A percentile compares a stretch with the other conserved stretches of the same genome.
These are phyloP conservation scores for Coemansia sp. DNA, from an alignment of 192 early-diverging fungal genomes.

Conservation along the genomic window DNA sequence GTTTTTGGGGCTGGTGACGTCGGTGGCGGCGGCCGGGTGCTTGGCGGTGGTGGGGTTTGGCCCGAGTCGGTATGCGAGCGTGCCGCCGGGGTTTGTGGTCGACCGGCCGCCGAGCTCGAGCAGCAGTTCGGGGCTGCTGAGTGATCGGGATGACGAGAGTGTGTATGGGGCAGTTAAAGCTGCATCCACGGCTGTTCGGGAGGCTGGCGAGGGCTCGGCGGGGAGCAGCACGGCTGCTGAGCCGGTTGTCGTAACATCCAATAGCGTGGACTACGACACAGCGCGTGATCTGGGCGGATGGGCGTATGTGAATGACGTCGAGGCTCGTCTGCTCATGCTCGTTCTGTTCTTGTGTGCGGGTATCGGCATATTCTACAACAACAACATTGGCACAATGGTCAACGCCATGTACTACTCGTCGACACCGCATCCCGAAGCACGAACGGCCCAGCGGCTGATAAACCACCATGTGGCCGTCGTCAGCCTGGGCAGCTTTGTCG, in stretches of 20 bases:
- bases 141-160: slow-evolving; percentile 27
- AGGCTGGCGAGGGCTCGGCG: background rate
- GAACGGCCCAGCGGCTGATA: slow-evolving; percentile 49
- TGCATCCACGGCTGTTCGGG: background rate
- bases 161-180: slow-evolving; percentile 5
- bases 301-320: slow-evolving; percentile 43
- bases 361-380: slow-evolving; percentile 55
- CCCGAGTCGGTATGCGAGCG: slow-evolving; percentile 32
- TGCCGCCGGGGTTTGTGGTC: slow-evolving; percentile 48
- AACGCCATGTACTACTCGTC: slow-evolving; percentile 54
- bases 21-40: slow-evolving; percentile 23
- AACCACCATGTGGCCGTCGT: slow-evolving; percentile 52
- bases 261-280: slow-evolving; percentile 49
- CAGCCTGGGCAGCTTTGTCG: slow-evolving; percentile 48
- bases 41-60: slow-evolving; percentile 50
- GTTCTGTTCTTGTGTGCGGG: slow-evolving; percentile 53
- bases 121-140: slow-evolving; percentile 26
- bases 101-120: slow-evolving; percentile 11
- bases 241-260: background rate
- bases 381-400: slow-evolving; percentile 55
- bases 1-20: slow-evolving; percentile 31
- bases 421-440: slow-evolving; percentile 15
- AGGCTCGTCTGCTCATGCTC: slow-evolving; percentile 50
- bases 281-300: slow-evolving; percentile 50
- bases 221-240: background rate